phyloP scores from a whole-genome alignment of 306 rosid species.

The Leucaena leucocephala region DNA sequence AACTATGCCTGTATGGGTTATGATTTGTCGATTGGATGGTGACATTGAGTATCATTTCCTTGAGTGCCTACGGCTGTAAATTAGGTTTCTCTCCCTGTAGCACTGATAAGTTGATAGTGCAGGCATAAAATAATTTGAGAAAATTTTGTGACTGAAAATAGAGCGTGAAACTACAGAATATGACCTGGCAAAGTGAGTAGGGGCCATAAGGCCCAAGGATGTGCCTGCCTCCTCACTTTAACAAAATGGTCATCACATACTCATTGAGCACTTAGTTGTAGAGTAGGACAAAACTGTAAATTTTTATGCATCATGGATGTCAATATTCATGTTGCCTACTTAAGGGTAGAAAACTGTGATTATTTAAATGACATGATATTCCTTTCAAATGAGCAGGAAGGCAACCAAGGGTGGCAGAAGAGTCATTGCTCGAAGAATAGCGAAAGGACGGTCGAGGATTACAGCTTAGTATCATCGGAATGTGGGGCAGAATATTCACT shows the following conservation, averaged over 20 bases:
- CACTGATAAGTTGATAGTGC: neutral
- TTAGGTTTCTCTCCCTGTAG: neutral
- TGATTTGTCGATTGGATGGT: neutral
- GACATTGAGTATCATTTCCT: neutral
- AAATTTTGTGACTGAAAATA: neutral
- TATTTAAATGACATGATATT: conserved; percentile 20
- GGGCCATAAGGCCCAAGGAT: neutral
- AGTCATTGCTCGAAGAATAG: conserved; percentile 77
- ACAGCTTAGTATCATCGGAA: conserved; percentile 52
- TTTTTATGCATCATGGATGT: conserved; percentile 3
- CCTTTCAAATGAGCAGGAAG: conserved; percentile 54
- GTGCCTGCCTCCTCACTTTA: neutral
- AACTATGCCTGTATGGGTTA: neutral
- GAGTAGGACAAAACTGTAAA: conserved; percentile 17
- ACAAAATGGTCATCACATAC: conserved; percentile 3
- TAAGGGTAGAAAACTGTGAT: neutral
- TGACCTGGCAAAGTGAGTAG: neutral
- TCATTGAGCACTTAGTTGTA: neutral
- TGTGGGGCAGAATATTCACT: conserved; percentile 24
- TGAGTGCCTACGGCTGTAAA: neutral
- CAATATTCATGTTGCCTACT: conserved; percentile 40
- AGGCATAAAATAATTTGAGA: neutral
- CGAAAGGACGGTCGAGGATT: conserved; percentile 65
- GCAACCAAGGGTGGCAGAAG: conserved; percentile 72
- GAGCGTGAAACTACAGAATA: neutral